phyloP scores from a whole-genome alignment of 164 flowering plant species.

The Aristolochia contorta region DNA sequence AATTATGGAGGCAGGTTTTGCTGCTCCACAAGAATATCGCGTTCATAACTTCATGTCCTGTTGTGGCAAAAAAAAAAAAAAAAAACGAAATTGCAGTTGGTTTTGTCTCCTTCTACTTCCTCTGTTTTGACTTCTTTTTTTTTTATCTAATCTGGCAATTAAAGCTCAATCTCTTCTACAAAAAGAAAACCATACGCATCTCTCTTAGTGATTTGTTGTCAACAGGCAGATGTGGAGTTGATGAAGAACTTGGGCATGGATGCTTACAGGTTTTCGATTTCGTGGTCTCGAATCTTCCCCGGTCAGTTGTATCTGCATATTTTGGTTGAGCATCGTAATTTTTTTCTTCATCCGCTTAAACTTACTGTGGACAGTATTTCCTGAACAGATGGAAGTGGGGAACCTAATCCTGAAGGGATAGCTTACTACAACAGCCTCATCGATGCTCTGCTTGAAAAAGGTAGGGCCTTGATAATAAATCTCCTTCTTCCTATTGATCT shows the following conservation, averaged over 20 bases:
- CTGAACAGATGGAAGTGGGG: constrained; percentile 72
- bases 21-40: no score
- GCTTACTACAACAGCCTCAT: constrained; percentile 70
- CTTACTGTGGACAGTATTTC: neutral
- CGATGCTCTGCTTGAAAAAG: constrained; percentile 68
- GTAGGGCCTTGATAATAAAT: constrained; percentile 19
- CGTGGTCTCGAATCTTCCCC: constrained; percentile 88
- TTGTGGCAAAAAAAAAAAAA: no score
- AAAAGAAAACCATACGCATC: neutral
- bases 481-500: no score
- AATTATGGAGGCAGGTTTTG: no score
- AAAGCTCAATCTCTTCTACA: neutral
- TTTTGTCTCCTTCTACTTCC: no score
- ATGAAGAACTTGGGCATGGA: constrained; percentile 87
- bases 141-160: constrained; percentile 2
- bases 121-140: no score
- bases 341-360: constrained; percentile 6
- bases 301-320: constrained; percentile 31
- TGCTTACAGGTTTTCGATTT: constrained; percentile 85
- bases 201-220: neutral
- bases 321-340: neutral
- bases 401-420: constrained; percentile 61
- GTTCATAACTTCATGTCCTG: no score
- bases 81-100: no score
- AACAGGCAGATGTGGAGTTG: constrained; percentile 58